These are phyloP conservation scores for Patellifolia procumbens DNA, from an alignment of 179 eudicot genomes.

Conservation along the genomic window DNA sequence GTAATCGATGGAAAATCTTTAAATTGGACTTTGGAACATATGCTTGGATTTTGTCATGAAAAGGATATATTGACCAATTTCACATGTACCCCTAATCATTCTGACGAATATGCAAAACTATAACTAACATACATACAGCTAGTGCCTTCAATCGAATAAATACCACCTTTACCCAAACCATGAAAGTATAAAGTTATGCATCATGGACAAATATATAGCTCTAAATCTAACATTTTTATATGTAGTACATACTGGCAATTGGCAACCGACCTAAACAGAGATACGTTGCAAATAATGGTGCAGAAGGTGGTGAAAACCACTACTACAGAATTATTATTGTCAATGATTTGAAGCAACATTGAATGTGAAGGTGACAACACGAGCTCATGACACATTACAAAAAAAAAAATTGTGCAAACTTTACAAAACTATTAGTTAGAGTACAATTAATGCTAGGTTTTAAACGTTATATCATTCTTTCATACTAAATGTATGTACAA, in stretches of 20 bases:
- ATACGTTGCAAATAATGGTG: conserved; percentile 11
- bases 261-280: conserved; percentile 25
- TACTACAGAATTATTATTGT: not conserved
- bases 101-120: conserved; percentile 17
- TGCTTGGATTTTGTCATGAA: not conserved
- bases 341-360: conserved; percentile 12
- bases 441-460: not conserved
- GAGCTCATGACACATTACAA: not conserved
- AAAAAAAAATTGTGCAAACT: too few species aligned
- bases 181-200: conserved; percentile 15
- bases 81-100: conserved; percentile 9
- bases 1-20: not conserved
- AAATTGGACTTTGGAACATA: conserved; percentile 2
- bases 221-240: conserved; percentile 9
- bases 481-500: not conserved
- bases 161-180: conserved; percentile 18
- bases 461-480: not conserved
- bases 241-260: conserved; percentile 6
- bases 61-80: conserved; percentile 22
- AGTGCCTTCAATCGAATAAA: conserved; percentile 11
- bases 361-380: not conserved
- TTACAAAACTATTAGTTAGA: not conserved
- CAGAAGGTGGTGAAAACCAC: conserved; percentile 12
- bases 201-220: conserved; percentile 17
- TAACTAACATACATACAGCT: conserved; percentile 15